Evolutionary conservation across 148 eudicot genomes (phyloP).

Genomic region (Chenopodium quinoa): DNA sequence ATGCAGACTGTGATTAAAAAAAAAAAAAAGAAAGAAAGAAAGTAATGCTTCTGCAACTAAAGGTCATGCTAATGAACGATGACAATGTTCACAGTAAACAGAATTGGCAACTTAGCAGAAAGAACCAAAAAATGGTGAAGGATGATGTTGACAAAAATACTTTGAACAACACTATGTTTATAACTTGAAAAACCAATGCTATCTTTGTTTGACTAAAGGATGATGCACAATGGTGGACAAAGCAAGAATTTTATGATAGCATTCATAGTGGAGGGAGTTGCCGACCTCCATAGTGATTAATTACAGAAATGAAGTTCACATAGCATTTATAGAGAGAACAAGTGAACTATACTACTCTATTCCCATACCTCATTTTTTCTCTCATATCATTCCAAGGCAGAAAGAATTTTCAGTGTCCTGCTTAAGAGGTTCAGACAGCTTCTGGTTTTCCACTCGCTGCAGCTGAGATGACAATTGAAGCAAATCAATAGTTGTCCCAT

Average conservation of each 20-base stretch:
- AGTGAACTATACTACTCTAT: too few relatives aligned
- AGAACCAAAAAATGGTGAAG: background rate
- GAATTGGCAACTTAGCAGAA: background rate
- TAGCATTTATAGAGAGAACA: background rate
- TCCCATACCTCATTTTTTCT: slow-evolving; percentile 16
- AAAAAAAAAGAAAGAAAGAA: too few relatives aligned
- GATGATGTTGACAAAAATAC: background rate
- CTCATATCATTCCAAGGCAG: slow-evolving; percentile 31
- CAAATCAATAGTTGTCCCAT: slow-evolving; percentile 52
- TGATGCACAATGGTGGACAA: slow-evolving; percentile 1
- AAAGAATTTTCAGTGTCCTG: slow-evolving; percentile 31
- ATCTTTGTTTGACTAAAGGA: background rate
- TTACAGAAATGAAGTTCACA: background rate
- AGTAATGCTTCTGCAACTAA: background rate
- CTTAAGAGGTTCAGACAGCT: slow-evolving; percentile 36
- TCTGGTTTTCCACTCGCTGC: slow-evolving; percentile 58
- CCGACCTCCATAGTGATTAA: background rate
- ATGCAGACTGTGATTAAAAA: background rate
- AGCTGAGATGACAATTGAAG: slow-evolving; percentile 73
- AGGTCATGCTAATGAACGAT: background rate
- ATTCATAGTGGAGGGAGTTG: background rate
- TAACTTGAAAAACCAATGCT: background rate
- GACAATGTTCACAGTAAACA: background rate
- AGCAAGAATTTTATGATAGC: background rate
- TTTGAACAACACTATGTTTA: background rate